Conservation (phyloP, 192 early-diverging fungal species). For the Physocladia obscura region DNA sequence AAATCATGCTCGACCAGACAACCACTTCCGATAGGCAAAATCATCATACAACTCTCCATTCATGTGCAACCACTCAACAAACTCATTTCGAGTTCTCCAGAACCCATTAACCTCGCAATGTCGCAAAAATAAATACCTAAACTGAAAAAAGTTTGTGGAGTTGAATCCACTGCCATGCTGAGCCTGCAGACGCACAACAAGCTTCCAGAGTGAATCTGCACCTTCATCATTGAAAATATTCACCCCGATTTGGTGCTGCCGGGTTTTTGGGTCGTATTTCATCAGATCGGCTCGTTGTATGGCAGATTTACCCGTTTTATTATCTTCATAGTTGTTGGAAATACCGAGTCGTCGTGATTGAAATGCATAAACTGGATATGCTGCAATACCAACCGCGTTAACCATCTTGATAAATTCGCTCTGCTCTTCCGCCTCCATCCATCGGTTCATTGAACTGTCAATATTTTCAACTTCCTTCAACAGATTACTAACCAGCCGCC, state of each 20-base stretch:
- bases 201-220: background rate
- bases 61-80: background rate
- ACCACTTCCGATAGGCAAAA: background rate
- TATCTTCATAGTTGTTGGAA: background rate
- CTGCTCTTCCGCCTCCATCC: background rate
- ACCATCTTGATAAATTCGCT: background rate
- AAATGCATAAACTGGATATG: constrained; percentile 14
- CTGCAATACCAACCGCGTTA: background rate
- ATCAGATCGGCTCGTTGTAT: background rate
- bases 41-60: background rate
- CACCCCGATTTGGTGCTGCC: background rate
- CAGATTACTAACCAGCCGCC: background rate
- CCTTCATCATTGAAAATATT: background rate
- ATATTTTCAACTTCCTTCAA: background rate
- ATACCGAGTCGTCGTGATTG: background rate
- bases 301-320: too few relatives aligned
- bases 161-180: background rate
- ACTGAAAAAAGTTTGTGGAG: background rate
- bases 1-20: background rate
- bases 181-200: background rate
- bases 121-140: background rate
- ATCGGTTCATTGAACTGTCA: background rate
- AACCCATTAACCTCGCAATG: constrained; percentile 21
- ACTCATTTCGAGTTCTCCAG: constrained; percentile 6
- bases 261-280: background rate